These are phyloP conservation scores for Microcyclospora tardicrescens DNA, from an alignment of 2,329 filamentous ascomycete genomes.

Conservation along the genomic window DNA sequence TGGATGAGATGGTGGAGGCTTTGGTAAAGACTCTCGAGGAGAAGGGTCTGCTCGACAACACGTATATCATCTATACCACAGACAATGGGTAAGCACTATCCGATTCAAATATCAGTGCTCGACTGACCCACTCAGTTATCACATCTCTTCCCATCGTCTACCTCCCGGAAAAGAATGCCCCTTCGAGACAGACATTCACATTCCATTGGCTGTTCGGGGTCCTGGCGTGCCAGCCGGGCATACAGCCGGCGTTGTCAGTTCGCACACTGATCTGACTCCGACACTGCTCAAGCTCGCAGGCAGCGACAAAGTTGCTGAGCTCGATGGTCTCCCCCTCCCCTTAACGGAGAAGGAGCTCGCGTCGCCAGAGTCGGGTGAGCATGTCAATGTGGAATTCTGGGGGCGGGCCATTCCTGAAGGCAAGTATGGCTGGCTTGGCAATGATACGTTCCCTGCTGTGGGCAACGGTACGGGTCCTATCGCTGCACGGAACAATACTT, in stretches of 20 bases:
- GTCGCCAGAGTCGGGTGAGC: slow-evolving; percentile 14
- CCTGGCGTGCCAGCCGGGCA: slow-evolving; percentile 20
- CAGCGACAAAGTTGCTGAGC: slow-evolving; percentile 17
- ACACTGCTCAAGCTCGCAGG: slow-evolving; percentile 25
- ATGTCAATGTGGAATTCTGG: slow-evolving; percentile 31
- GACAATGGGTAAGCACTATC: slow-evolving; percentile 28
- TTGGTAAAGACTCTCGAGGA: slow-evolving; percentile 32
- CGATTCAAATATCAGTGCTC: neutral
- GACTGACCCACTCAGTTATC: no score
- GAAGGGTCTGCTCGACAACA: slow-evolving; percentile 35
- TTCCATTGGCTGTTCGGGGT: slow-evolving; percentile 28
- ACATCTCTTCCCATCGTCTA: slow-evolving; percentile 28
- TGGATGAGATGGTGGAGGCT: slow-evolving; percentile 42
- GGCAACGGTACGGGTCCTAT: no score
- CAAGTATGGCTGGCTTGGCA: slow-evolving; percentile 11
- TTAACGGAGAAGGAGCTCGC: slow-evolving; percentile 10
- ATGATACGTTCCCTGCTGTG: neutral
- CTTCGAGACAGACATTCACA: slow-evolving; percentile 29
- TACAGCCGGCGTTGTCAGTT: slow-evolving; percentile 23
- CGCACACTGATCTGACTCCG: slow-evolving; percentile 29
- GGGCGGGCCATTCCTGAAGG: slow-evolving; percentile 24
- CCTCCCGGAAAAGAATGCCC: slow-evolving; percentile 28
- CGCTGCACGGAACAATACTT: slow-evolving; percentile 18
- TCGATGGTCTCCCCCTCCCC: slow-evolving; percentile 26
- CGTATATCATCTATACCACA: slow-evolving; percentile 28